A percentile compares a stretch with the other conserved stretches of the same genome.
These are phyloP conservation scores for Globisporangium polare DNA, from an alignment of 352 stramenopile genomes.

Conservation along the genomic window DNA sequence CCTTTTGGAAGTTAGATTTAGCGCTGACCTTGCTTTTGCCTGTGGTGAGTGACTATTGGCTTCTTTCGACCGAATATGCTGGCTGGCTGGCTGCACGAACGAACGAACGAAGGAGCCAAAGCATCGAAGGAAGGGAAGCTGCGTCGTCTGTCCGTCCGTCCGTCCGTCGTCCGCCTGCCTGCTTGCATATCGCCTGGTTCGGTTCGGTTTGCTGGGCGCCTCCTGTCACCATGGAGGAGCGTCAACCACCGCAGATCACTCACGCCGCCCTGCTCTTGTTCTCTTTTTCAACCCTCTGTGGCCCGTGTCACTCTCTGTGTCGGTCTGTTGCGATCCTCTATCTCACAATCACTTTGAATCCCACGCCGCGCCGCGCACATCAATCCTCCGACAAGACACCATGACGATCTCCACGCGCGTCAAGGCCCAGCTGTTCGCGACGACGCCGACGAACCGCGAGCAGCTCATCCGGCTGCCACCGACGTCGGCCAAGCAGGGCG, in stretches of 20 bases:
- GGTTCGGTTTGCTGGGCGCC: too few species aligned
- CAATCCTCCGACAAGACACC: not conserved
- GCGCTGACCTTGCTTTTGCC: too few species aligned
- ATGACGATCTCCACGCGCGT: constrained; percentile 27
- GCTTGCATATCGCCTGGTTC: too few species aligned
- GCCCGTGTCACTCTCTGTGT: too few species aligned
- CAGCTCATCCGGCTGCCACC: constrained; percentile 22
- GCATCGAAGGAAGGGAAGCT: too few species aligned
- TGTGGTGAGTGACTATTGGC: too few species aligned
- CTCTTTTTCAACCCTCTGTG: not conserved
- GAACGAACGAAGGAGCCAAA: too few species aligned
- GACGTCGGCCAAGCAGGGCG: constrained; percentile 23
- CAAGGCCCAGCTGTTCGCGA: constrained; percentile 21
- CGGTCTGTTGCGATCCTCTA: not conserved
- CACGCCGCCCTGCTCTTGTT: not conserved
- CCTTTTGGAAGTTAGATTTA: too few species aligned
- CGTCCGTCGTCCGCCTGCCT: too few species aligned
- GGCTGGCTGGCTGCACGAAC: too few species aligned
- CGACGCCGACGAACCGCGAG: constrained; percentile 17
- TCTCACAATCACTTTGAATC: constrained; percentile 13
- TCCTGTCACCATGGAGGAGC: not conserved
- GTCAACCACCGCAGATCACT: not conserved
- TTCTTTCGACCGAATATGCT: too few species aligned
- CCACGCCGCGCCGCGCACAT: not conserved
- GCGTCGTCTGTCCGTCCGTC: too few species aligned